Evolutionary conservation across 768 basidiomycete genomes (phyloP).

Genomic region (Russula sp.): DNA sequence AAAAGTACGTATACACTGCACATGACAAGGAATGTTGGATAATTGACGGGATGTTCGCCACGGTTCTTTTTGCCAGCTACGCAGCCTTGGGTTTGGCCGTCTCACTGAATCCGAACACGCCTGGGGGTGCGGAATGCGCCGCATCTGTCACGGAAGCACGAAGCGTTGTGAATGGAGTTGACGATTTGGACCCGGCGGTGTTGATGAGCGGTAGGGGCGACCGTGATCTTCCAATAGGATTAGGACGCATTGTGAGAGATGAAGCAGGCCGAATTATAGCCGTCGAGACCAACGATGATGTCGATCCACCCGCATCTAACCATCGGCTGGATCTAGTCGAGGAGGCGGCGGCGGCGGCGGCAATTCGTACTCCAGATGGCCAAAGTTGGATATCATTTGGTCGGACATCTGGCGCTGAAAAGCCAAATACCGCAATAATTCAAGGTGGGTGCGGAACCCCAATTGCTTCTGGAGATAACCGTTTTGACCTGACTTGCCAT

Average conservation of each 20-base stretch:
- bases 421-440: constrained; percentile 20
- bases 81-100: constrained; percentile 69
- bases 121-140: constrained; percentile 63
- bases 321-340: constrained; percentile 20
- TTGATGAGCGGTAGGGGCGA: constrained; percentile 4
- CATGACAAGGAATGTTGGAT: constrained; percentile 24
- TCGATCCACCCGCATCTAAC: background rate
- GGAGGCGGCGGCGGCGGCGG: constrained; percentile 16
- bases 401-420: constrained; percentile 11
- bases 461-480: constrained; percentile 29
- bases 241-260: constrained; percentile 27
- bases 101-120: constrained; percentile 60
- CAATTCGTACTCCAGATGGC: constrained; percentile 7
- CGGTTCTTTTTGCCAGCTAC: constrained; percentile 51
- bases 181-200: background rate
- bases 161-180: constrained; percentile 24
- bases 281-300: constrained; percentile 25
- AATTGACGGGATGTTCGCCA: constrained; percentile 18
- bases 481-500: constrained; percentile 26
- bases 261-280: constrained; percentile 23
- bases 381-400: constrained; percentile 24
- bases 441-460: constrained; percentile 26
- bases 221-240: constrained; percentile 7
- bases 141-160: constrained; percentile 24
- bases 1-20: constrained; percentile 65